phyloP scores from a whole-genome alignment of 108 stramenopile species.

The Seminavis robusta region DNA sequence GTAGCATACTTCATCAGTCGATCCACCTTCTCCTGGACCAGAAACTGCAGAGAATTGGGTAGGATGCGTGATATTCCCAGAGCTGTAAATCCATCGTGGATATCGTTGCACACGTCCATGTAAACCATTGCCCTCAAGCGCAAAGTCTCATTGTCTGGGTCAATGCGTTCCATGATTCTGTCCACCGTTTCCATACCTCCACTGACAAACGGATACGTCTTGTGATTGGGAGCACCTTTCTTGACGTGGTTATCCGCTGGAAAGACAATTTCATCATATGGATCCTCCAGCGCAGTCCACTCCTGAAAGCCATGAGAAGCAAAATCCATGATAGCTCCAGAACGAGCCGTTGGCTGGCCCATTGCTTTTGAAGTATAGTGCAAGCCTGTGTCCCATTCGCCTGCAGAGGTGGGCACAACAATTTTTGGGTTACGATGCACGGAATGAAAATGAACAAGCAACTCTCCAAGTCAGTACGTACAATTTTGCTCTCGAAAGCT shows the following conservation, averaged over 20 bases:
- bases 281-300: conserved; percentile 45
- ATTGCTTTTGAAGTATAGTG: conserved; percentile 36
- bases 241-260: conserved; percentile 26
- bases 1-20: conserved; percentile 41
- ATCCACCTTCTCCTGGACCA: conserved; percentile 29
- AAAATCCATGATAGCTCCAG: conserved; percentile 50
- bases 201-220: conserved; percentile 34
- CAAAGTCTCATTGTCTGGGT: conserved; percentile 32
- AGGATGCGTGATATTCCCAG: conserved; percentile 37
- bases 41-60: conserved; percentile 42
- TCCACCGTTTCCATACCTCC: conserved; percentile 23
- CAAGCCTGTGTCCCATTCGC: conserved; percentile 50
- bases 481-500: conserved; percentile 34
- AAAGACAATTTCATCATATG: conserved; percentile 52
- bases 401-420: too few species aligned
- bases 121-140: conserved; percentile 18
- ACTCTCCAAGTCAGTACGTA: too few species aligned
- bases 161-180: conserved; percentile 24
- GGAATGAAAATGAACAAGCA: too few species aligned
- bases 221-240: conserved; percentile 26
- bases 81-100: conserved; percentile 46
- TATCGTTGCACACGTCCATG: conserved; percentile 40
- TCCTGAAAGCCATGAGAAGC: conserved; percentile 47
- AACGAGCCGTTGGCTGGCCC: conserved; percentile 29
- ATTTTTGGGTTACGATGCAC: too few species aligned